Conservation (phyloP, 2,329 filamentous ascomycete genomes). For the Xylaria hypoxylon region DNA sequence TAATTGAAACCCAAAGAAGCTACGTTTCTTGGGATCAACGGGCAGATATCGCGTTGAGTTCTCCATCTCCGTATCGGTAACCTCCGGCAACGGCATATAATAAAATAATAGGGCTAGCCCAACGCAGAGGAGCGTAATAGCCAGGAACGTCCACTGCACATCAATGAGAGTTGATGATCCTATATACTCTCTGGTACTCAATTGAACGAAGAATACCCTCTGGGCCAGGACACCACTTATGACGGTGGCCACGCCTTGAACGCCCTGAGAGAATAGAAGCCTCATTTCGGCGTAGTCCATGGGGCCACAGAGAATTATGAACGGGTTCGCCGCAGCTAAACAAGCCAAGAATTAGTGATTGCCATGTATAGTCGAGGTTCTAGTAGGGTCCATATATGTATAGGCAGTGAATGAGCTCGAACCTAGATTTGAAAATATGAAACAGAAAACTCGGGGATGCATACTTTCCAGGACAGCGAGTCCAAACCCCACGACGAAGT, state of each 20-base stretch:
- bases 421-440: neutral
- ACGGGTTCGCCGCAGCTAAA: constrained; percentile 77
- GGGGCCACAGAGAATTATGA: constrained; percentile 77
- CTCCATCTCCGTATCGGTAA: constrained; percentile 67
- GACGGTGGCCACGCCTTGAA: constrained; percentile 81
- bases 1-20: constrained; percentile 63
- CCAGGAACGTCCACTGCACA: constrained; percentile 89
- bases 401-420: neutral
- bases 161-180: constrained; percentile 69
- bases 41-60: constrained; percentile 60
- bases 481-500: constrained; percentile 81
- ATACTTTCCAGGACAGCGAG: constrained; percentile 77
- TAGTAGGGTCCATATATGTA: neutral
- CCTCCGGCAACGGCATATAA: constrained; percentile 74
- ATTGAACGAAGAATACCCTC: constrained; percentile 76
- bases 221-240: constrained; percentile 78
- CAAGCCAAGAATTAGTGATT: constrained; percentile 22
- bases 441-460: neutral
- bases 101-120: constrained; percentile 76
- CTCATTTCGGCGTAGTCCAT: constrained; percentile 78
- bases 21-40: constrained; percentile 62
- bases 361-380: neutral
- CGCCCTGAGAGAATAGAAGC: constrained; percentile 78
- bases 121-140: constrained; percentile 79
- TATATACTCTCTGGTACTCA: constrained; percentile 54